These are phyloP conservation scores for Phaffia australis DNA, from an alignment of 768 basidiomycete genomes.

Conservation along the genomic window DNA sequence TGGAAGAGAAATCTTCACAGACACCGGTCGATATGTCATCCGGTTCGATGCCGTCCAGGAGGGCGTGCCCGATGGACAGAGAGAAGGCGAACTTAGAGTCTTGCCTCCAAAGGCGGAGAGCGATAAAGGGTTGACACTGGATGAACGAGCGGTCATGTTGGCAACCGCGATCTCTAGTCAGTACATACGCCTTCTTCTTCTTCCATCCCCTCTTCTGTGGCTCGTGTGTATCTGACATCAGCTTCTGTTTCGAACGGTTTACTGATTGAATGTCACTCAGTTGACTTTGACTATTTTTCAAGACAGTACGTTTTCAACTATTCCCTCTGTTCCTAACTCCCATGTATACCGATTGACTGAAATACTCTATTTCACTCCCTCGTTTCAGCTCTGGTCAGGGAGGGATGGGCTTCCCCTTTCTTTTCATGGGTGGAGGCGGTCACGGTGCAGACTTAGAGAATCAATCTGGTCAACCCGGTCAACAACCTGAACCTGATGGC, in stretches of 20 bases:
- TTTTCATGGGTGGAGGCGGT: constrained; percentile 22
- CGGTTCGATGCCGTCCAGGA: constrained; percentile 21
- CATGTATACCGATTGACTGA: constrained; percentile 78
- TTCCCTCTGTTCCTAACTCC: constrained; percentile 73
- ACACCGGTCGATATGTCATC: constrained; percentile 21
- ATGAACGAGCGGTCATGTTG: constrained; percentile 20
- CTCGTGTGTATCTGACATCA: background rate
- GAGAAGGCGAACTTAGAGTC: constrained; percentile 3
- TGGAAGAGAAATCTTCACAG: constrained; percentile 24
- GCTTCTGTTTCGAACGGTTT: background rate
- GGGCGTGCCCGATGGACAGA: constrained; percentile 4
- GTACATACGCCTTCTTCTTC: background rate
- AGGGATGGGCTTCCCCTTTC: constrained; percentile 15
- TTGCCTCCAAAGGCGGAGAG: constrained; percentile 1
- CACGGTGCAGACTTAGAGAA: background rate
- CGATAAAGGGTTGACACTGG: constrained; percentile 15
- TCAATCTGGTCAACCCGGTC: background rate
- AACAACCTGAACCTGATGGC: background rate
- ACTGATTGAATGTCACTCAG: background rate
- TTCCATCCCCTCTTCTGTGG: background rate
- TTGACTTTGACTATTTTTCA: constrained; percentile 26
- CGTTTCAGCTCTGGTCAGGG: constrained; percentile 11
- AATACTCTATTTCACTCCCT: constrained; percentile 51
- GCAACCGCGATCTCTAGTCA: constrained; percentile 24
- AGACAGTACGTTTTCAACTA: constrained; percentile 46